Conservation (phyloP, 495 filamentous ascomycete genomes). For the Neurospora sp. region DNA sequence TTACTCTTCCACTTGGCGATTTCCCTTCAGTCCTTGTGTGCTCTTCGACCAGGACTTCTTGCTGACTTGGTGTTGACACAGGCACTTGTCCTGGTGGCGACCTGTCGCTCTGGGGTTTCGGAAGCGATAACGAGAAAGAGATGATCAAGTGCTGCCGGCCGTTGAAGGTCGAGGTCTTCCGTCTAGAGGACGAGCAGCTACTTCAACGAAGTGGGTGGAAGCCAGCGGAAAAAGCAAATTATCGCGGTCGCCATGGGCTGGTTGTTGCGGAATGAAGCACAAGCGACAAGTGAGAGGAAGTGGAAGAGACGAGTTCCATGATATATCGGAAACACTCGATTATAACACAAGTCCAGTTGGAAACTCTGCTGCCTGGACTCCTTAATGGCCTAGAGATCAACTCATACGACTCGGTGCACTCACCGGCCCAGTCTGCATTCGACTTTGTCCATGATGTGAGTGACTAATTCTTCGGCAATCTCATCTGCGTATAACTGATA, state of each 20-base stretch:
- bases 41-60: background rate
- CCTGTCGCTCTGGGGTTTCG: constrained; percentile 67
- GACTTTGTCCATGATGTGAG: background rate
- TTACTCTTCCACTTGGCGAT: constrained; percentile 21
- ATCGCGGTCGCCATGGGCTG: constrained; percentile 61
- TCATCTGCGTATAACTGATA: background rate
- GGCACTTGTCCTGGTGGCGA: constrained; percentile 50
- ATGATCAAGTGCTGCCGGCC: constrained; percentile 70
- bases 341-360: background rate
- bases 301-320: background rate
- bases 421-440: background rate
- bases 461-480: background rate
- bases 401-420: background rate
- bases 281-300: background rate
- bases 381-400: background rate
- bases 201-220: constrained; percentile 49
- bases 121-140: constrained; percentile 47
- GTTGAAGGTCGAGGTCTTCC: constrained; percentile 59
- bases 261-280: constrained; percentile 2
- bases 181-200: constrained; percentile 40
- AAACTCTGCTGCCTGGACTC: background rate
- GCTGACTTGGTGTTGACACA: constrained; percentile 20
- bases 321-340: background rate
- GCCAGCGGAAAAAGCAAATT: constrained; percentile 44
- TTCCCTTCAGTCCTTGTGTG: background rate